A percentile compares a stretch with the other conserved stretches of the same genome.
phyloP scores from a whole-genome alignment of 768 basidiomycete species.

The Chalciporus pseudorubinellus region DNA sequence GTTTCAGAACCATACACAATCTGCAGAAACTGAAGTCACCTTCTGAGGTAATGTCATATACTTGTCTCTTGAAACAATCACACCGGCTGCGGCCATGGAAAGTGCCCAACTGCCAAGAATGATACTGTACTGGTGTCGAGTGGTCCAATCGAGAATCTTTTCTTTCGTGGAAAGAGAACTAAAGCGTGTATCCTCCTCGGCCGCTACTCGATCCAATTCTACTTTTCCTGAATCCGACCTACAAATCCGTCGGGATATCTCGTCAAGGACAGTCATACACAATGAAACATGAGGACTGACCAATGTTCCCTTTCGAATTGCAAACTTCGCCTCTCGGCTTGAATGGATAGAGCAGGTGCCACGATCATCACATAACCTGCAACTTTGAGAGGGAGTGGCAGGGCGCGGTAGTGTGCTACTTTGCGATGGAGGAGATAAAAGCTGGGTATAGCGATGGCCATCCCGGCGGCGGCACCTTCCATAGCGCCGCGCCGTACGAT shows the following conservation, averaged over 20 bases:
- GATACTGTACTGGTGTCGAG: constrained; percentile 66
- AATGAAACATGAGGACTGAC: constrained; percentile 35
- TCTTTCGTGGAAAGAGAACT: constrained; percentile 45
- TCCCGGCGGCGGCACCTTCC: constrained; percentile 51
- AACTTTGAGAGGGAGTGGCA: constrained; percentile 68
- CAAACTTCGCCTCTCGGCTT: constrained; percentile 68
- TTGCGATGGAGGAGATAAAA: constrained; percentile 50
- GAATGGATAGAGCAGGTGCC: constrained; percentile 65
- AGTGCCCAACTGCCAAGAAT: constrained; percentile 76
- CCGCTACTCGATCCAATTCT: constrained; percentile 50
- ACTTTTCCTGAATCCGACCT: constrained; percentile 45
- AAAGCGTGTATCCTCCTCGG: constrained; percentile 43
- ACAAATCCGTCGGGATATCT: background rate
- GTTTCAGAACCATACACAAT: constrained; percentile 30
- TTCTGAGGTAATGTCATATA: constrained; percentile 32
- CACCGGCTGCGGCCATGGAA: constrained; percentile 62
- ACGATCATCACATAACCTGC: constrained; percentile 66
- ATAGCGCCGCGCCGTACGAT: constrained; percentile 60
- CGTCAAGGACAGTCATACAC: background rate
- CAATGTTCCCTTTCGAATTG: constrained; percentile 63
- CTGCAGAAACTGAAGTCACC: constrained; percentile 19
- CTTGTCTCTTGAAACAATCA: constrained; percentile 63
- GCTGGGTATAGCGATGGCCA: constrained; percentile 47
- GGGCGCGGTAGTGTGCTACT: constrained; percentile 57
- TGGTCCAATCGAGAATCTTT: constrained; percentile 61